Evolutionary conservation across 2,329 filamentous ascomycete genomes (phyloP), one percentile per base, ranked within the genome.

Genomic region (Pseudonectria foliicola): DNA sequence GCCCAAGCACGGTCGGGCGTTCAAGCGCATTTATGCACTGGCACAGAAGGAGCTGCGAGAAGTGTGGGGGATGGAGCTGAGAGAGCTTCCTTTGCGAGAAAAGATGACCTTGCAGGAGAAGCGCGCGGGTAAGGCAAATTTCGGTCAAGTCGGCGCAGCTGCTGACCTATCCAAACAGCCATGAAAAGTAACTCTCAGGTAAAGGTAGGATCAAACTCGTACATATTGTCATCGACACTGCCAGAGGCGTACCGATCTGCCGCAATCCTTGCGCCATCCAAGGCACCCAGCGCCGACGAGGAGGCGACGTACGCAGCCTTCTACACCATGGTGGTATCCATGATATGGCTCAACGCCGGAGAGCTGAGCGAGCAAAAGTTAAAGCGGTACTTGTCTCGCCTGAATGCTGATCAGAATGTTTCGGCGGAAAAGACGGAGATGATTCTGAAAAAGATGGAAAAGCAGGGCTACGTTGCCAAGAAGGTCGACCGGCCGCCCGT

Each of bases 51-150:
- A 84, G 46, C 66, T 98, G 25, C 68, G 71, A 31, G 64, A 65
- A 2, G 72, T 80, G 1, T 96, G 95, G 61, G 92, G 92, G n/a
- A 95, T 96, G 88, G 75, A 89, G 57, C 75, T 98, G 70, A 71
- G 77, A 4, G 89, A 95, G 61, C 68, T 96, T 32, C 88, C 92
- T 0, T 68, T 74, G 2, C 76, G 75, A 52, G 90, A 95, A 53
- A 93, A 88, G 59, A 73, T 85, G 31, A 87, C 87, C 1, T 62
- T 95, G 24, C 79, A 78, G 39, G 85, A 94, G 44, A 76, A 75
- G 55, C 77, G 86, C 49, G 80, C 84, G 69, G 84, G 82, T 80
- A 63, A 41, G 64, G 5, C 8, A 8, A 13, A 33, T 28, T 12
- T 14, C 12, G 4, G 10, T 10, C 6, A 13, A 27, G 4, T 12